Percentiles rank a stretch among this genome's conserved stretches.
phyloP scores from a whole-genome alignment of 257 asterid species.

The Solanum sitiens region DNA sequence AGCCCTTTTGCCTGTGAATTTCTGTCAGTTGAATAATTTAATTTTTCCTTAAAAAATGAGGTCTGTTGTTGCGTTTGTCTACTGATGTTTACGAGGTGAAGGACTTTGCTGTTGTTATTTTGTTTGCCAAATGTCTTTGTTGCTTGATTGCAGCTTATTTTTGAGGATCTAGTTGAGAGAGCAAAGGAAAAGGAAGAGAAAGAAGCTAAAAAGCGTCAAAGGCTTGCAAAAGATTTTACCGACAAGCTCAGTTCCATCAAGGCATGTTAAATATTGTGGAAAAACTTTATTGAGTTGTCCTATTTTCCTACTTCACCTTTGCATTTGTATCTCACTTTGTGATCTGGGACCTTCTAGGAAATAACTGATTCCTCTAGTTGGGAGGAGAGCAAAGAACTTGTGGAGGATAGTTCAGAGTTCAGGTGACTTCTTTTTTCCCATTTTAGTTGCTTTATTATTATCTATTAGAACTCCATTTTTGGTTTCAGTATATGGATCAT shows the following conservation, averaged over 20 bases:
- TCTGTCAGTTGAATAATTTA: background rate
- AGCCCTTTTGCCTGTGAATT: background rate
- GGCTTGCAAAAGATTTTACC: slow-evolving; percentile 72
- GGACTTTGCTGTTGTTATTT: background rate
- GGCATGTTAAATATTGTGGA: slow-evolving; percentile 32
- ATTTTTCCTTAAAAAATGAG: background rate
- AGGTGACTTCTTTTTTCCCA: slow-evolving; percentile 34
- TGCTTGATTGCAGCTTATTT: slow-evolving; percentile 56
- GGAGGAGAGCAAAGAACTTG: slow-evolving; percentile 76
- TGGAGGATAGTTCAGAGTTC: slow-evolving; percentile 83
- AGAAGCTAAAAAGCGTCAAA: slow-evolving; percentile 85
- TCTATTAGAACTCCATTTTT: background rate
- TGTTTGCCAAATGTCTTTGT: background rate
- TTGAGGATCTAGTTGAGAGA: slow-evolving; percentile 77
- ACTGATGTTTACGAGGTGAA: background rate
- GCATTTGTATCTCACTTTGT: background rate
- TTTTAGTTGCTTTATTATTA: background rate
- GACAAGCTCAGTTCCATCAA: slow-evolving; percentile 61
- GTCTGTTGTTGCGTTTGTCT: background rate
- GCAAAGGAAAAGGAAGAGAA: slow-evolving; percentile 97
- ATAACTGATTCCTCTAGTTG: slow-evolving; percentile 60
- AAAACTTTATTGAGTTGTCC: background rate
- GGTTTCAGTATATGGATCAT: slow-evolving; percentile 4
- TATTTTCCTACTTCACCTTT: background rate
- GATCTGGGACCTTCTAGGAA: slow-evolving; percentile 34